Conservation (phyloP, 192 early-diverging fungal genomes). For the Borealophlyctis nickersoniae region DNA sequence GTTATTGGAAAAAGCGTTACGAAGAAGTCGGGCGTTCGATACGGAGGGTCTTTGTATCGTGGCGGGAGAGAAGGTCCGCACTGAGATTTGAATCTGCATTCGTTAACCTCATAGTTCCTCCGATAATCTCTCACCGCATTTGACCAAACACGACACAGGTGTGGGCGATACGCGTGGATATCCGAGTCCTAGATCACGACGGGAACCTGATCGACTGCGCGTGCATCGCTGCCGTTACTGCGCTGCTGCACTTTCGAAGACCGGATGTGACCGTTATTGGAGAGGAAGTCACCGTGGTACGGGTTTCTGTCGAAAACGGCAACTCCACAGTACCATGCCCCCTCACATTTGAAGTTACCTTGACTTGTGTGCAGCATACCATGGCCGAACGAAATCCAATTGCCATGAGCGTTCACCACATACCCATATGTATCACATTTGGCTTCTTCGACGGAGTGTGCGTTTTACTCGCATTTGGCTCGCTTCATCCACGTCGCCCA, state of each 20-base stretch:
- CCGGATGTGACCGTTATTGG: conserved; percentile 96
- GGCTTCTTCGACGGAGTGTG: conserved; percentile 85
- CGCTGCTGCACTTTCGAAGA: conserved; percentile 83
- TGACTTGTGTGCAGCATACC: conserved; percentile 59
- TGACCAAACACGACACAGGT: conserved; percentile 49
- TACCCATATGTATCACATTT: conserved; percentile 91
- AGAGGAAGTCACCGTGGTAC: conserved; percentile 81
- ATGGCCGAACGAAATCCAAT: conserved; percentile 86
- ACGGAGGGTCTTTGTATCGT: conserved; percentile 96
- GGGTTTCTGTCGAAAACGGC: no score
- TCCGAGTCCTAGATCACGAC: conserved; percentile 90
- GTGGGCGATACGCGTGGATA: conserved; percentile 87
- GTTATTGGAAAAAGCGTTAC: conserved; percentile 84
- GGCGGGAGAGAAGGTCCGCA: conserved; percentile 91
- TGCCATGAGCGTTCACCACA: conserved; percentile 92
- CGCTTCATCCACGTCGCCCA: not conserved
- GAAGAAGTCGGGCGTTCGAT: conserved; percentile 82
- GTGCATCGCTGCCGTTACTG: conserved; percentile 84
- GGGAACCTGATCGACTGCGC: conserved; percentile 94
- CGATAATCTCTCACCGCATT: not conserved
- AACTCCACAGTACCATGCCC: conserved; percentile 1
- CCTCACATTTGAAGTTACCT: conserved; percentile 6
- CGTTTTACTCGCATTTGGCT: conserved; percentile 9
- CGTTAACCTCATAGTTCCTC: not conserved
- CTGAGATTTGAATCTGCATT: conserved; percentile 3